Percentiles rank a stretch among this genome's conserved stretches.
Evolutionary conservation across 495 filamentous ascomycete species (phyloP).

Genomic region (Cercophora samala): DNA sequence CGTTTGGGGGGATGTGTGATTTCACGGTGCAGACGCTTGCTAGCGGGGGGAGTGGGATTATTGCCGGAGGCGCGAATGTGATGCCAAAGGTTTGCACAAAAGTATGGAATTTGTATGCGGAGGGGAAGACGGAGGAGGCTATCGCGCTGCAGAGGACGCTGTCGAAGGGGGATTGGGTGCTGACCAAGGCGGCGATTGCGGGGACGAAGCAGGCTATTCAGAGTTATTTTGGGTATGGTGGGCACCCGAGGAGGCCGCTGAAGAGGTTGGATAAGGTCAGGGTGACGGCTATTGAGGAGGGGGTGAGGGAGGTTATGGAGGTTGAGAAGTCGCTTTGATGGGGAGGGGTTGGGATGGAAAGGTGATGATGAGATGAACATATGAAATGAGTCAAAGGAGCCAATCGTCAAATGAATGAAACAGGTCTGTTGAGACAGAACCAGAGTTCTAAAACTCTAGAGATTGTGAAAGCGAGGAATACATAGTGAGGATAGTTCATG

Average conservation of each 20-base stretch:
- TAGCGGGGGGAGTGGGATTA: constrained; percentile 77
- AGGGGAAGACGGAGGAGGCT: constrained; percentile 71
- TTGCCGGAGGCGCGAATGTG: constrained; percentile 84
- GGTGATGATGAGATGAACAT: neutral
- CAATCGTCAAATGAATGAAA: too few species aligned
- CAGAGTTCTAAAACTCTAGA: too few species aligned
- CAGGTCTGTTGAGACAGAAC: too few species aligned
- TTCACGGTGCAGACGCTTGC: constrained; percentile 80
- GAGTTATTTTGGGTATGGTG: constrained; percentile 80
- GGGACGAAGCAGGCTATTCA: constrained; percentile 84
- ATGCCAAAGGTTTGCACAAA: constrained; percentile 76
- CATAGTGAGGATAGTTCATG: too few species aligned
- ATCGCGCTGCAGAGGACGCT: constrained; percentile 68
- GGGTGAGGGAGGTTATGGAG: constrained; percentile 66
- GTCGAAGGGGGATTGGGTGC: constrained; percentile 76
- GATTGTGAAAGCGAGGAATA: too few species aligned
- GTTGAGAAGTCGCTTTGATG: constrained; percentile 40
- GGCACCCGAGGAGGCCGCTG: constrained; percentile 70
- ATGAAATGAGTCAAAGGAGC: neutral
- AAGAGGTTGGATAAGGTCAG: constrained; percentile 60
- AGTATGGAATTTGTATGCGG: constrained; percentile 74
- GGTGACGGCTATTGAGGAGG: constrained; percentile 62
- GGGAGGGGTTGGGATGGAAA: neutral
- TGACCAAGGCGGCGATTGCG: constrained; percentile 81
- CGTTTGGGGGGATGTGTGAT: constrained; percentile 85